Conservation (phyloP, 2,329 filamentous ascomycete species). For the Magnaporthiopsis incrustans region DNA sequence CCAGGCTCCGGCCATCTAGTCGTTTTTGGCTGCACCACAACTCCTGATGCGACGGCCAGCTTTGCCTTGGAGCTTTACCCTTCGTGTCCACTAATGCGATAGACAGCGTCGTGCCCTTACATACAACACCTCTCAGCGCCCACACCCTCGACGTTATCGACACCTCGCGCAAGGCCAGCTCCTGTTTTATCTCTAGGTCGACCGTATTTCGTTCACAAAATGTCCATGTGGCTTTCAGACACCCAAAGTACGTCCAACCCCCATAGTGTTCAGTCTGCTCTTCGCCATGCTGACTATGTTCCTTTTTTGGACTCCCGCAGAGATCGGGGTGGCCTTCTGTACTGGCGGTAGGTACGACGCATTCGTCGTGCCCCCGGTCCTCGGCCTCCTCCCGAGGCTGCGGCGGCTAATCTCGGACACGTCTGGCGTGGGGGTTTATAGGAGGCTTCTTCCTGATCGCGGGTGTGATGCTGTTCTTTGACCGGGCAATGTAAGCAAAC, state of each 20-base stretch:
- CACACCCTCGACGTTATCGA: not conserved
- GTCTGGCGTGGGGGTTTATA: conserved; percentile 27
- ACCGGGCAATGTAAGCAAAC: conserved; percentile 74
- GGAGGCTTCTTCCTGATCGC: conserved; percentile 92
- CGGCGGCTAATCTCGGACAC: conserved; percentile 14
- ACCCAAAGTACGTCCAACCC: conserved; percentile 67
- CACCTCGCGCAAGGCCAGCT: no score
- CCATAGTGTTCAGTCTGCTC: conserved; percentile 7
- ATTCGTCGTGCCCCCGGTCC: conserved; percentile 6
- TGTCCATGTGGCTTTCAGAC: conserved; percentile 96
- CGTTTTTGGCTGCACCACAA: not conserved
- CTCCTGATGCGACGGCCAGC: not conserved
- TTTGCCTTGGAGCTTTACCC: not conserved
- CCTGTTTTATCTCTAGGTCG: not conserved
- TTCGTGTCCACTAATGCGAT: not conserved
- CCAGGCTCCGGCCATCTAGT: not conserved
- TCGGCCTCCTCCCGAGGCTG: no score
- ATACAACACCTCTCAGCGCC: not conserved
- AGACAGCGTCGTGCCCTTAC: not conserved
- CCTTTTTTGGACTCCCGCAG: conserved; percentile 36
- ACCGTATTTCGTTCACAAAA: conserved; percentile 22
- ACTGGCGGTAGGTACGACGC: conserved; percentile 70
- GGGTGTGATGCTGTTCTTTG: conserved; percentile 95
- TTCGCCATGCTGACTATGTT: conserved; percentile 17
- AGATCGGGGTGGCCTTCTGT: conserved; percentile 96